These are phyloP conservation scores for Trichoderma reesei DNA, from an alignment of 495 filamentous ascomycete species.

Conservation along the genomic window DNA sequence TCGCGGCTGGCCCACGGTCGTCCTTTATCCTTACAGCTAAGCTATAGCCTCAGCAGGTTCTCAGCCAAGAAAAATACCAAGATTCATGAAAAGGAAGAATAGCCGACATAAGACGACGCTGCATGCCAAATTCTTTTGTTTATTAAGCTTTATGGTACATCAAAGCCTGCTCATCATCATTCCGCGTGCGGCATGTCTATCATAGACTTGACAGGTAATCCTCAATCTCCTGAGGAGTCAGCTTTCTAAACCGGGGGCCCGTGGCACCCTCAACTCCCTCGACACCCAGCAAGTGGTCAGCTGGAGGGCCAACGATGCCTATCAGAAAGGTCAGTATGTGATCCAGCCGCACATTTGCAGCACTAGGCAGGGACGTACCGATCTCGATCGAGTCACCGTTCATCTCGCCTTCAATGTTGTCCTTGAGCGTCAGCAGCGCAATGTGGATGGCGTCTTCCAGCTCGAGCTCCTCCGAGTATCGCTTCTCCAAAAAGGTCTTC, in stretches of 20 bases:
- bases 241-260: constrained; percentile 89
- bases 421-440: constrained; percentile 92
- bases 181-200: constrained; percentile 16
- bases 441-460: constrained; percentile 98
- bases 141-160: constrained; percentile 25
- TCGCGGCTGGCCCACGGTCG: constrained; percentile 36
- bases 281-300: constrained; percentile 82
- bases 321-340: neutral
- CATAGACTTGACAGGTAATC: constrained; percentile 97
- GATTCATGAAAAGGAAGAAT: too few species aligned
- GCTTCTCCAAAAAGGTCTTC: constrained; percentile 97
- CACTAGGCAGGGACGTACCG: constrained; percentile 43
- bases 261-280: constrained; percentile 84
- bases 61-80: too few species aligned
- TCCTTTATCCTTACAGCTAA: constrained; percentile 32
- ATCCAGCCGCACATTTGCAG: too few species aligned
- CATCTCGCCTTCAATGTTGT: constrained; percentile 99
- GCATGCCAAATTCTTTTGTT: constrained; percentile 20
- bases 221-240: constrained; percentile 96
- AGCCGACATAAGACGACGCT: constrained; percentile 12
- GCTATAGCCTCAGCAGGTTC: neutral
- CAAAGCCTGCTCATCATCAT: constrained; percentile 12
- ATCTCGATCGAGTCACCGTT: constrained; percentile 99
- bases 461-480: constrained; percentile 94
- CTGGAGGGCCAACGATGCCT: constrained; percentile 94